Base-by-base conservation (phyloP, 116 monocot genomes). In the Iris pallida region DNA sequence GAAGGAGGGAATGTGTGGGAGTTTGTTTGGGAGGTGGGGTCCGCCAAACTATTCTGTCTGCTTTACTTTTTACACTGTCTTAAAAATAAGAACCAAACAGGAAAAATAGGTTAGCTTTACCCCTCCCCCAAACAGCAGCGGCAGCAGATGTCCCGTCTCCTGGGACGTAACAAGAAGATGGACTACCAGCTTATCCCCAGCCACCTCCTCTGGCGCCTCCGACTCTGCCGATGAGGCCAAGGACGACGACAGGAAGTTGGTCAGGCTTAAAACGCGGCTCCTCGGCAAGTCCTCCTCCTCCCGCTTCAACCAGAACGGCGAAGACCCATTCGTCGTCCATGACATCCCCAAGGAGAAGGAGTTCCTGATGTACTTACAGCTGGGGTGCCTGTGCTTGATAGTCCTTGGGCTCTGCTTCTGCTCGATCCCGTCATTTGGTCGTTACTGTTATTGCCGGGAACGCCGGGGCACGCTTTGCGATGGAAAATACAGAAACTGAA, bases 111-210 rank as follows among this genome's bases (percentile, higher is more conserved):
- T n/a, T n/a, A n/a, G n/a, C n/a, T n/a, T n/a, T n/a, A n/a, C n/a
- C n/a, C n/a, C n/a, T n/a, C n/a, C n/a, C n/a, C n/a, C n/a, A n/a
- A n/a, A n/a, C n/a, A n/a, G n/a, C n/a, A n/a, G n/a, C 41, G 13
- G 44, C 77, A 53, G n/a, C n/a, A n/a, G n/a, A 10, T 17, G 8
- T 59, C 75, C 11, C 16, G 54, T 53, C 65, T 82, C 40, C 72
- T 80, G 15, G n/a, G n/a, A n/a, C 54, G 75, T 12, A 40, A 57
- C 53, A 86, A 81, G 60, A 78, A 80, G 14, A 42, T 64, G 40
- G 86, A 86, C 11, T 14, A 86, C 20, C 73, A 86, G 19, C 59
- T 83, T 64, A 86, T 86, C 69, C 81, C 90, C n/a, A n/a, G 7
- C 77, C 78, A 19, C 79, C 81, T 48, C 66, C 13, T 2, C 6